Evolutionary conservation across 2,329 filamentous ascomycete genomes (phyloP), one percentile per base, ranked within the genome.

Genomic region (Zymoseptoria passerinii): DNA sequence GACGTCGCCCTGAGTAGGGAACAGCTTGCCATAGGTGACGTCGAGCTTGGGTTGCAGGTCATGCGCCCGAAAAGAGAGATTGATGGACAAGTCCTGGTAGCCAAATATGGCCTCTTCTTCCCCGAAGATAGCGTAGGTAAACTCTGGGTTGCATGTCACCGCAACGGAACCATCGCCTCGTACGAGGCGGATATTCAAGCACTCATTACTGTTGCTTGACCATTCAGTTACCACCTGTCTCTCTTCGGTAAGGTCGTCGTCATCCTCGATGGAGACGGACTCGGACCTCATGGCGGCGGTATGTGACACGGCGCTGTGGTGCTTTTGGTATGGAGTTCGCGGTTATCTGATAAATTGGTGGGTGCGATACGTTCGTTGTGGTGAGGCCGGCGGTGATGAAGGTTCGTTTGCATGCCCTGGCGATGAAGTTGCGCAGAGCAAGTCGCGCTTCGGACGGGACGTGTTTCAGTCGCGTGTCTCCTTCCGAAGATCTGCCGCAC

Each of bases 81-180:
- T 83, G 70, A 97, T 86, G 63, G 84, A 84, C 57, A 96, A 81
- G 56, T 85, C 84, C 71, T 90, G 86, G 78, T 96, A 96, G 44
- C 92, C 92, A 67, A 95, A 92, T 63, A 97, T 92, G 28, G 81
- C 83, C 74, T 99, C 91, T 8, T 94, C 87, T n/a, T 97, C 88
- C 68, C 90, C 90, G 66, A 97, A 96, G 63, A 99, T 88, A 1
- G 90, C 79, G 73, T 97, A 96, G 18, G 92, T 96, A 72, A 92
- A 95, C 69, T 83, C 83, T 0, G 94, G 95, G 61, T 89, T 81
- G 73, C 99, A 97, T 4, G 65, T 54, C 8, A 60, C 57, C 10
- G 58, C 56, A 44, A 78, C 77, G 7, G 74, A 74, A 18, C 77
- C 72, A 5, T 77, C 74, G 9, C 81, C 78, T 48, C 77, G 76